Evolutionary conservation across 169 alveolate species (phyloP), one percentile per base, ranked within the genome.

Genomic region (Plasmodium blacklocki): DNA sequence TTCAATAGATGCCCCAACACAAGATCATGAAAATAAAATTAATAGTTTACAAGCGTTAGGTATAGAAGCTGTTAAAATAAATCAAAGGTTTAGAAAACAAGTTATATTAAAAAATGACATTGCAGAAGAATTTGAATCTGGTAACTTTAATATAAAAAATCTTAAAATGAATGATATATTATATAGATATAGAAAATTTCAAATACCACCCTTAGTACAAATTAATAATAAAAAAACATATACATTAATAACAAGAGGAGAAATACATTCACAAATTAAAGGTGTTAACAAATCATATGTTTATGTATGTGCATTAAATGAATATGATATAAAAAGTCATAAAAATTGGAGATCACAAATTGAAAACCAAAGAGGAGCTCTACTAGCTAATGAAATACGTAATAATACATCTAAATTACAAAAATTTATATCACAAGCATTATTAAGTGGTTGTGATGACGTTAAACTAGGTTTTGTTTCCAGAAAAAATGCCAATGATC

Each of bases 1-100:
- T 1, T 93, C 98, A 0, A 93, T 95, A 8, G 98, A 96, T 60
- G 98, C 98, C 19, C 98, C 98, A 15, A 88, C 94, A 62, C 98
- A 95, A 50, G 98, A 96, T 67, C 94, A 95, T 45, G 97, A 95
- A 83, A 96, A 95, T 72, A 96, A 96, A 86, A 93, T 96, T 15
- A 96, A 96, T 80, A 88, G 98, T 47, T 97, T 98, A 5, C 97
- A 96, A 23, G 92, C 96, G 0, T 95, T 96, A 12, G 97, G 98
- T 39, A 88, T 93, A 29, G 98, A 96, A 88, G 98, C 98, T 45
- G 93, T 96, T 26, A 96, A 94, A 78, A 94, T 96, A 68, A 96
- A 96, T 86, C 98, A 96, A 73, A 93, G 96, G 76, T 74, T 95
- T 23, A 78, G 97, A 29, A 98, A 96, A 68, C 97, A 96, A 60